Conservation (phyloP, 2,329 filamentous ascomycete genomes). For the Aspergillus spinulosporus region DNA sequence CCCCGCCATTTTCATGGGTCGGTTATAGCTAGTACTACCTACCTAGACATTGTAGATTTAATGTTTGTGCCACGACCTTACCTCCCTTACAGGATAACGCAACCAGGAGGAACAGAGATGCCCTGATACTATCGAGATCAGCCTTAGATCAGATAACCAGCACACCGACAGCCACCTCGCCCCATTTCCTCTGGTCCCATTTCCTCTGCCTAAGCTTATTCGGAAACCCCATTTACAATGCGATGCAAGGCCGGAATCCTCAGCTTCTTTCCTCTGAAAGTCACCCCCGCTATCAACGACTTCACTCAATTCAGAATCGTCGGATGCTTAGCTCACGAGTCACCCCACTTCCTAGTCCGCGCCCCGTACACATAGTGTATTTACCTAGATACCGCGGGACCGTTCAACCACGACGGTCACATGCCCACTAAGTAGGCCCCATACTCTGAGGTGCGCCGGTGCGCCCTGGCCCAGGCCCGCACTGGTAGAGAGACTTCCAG, state of each 20-base stretch:
- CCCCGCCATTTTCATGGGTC: not conserved
- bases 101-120: not conserved
- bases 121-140: not conserved
- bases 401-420: no score
- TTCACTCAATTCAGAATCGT: no score
- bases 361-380: no score
- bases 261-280: no score
- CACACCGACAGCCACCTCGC: not conserved
- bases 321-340: no score
- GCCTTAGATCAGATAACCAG: not conserved
- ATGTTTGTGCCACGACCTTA: not conserved
- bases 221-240: not conserved
- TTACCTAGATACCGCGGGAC: no score
- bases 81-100: not conserved
- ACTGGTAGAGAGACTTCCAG: constrained; percentile 15
- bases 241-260: not conserved
- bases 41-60: not conserved
- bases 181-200: not conserved
- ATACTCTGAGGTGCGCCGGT: no score
- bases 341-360: no score
- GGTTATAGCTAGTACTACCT: no score
- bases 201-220: not conserved
- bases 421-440: no score
- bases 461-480: not conserved
- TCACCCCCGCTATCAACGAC: no score